Conservation (phyloP, 768 basidiomycete species). For the Boletus sp. region DNA sequence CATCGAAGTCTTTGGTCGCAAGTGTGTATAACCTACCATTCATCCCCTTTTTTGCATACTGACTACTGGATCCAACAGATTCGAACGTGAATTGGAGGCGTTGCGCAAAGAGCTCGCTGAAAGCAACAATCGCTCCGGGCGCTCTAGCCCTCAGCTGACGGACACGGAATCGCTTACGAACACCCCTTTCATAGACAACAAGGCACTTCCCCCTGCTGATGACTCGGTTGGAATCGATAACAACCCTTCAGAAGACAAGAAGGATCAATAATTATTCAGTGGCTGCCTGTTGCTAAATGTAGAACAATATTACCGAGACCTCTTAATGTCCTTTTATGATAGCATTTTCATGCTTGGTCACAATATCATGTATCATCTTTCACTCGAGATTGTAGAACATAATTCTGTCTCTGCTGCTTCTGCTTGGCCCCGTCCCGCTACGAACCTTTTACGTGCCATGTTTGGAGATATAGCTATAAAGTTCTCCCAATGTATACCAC, state of each 20-base stretch:
- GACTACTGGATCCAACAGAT: slow-evolving; percentile 44
- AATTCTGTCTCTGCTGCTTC: neutral
- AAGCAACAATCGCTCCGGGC: slow-evolving; percentile 49
- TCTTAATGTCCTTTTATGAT: slow-evolving; percentile 19
- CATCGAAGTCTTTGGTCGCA: slow-evolving; percentile 94
- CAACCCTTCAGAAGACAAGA: slow-evolving; percentile 18
- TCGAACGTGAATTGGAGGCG: slow-evolving; percentile 88
- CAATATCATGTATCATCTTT: slow-evolving; percentile 7
- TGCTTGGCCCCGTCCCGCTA: neutral
- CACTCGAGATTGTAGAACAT: slow-evolving; percentile 1
- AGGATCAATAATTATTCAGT: slow-evolving; percentile 26
- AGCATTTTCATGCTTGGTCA: slow-evolving; percentile 7
- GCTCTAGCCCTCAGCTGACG: slow-evolving; percentile 49
- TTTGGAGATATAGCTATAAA: slow-evolving; percentile 34
- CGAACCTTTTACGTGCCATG: neutral
- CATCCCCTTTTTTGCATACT: neutral
- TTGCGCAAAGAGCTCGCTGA: slow-evolving; percentile 88
- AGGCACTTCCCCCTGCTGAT: slow-evolving; percentile 20
- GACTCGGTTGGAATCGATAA: slow-evolving; percentile 15
- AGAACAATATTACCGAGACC: slow-evolving; percentile 5
- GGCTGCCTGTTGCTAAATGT: neutral
- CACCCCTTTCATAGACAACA: slow-evolving; percentile 32
- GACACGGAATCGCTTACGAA: slow-evolving; percentile 39
- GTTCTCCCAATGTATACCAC: slow-evolving; percentile 50
- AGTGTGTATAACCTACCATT: slow-evolving; percentile 51